Conservation (phyloP, 371 early-diverging fungal species). For the Apophysomyces ossiformis region DNA sequence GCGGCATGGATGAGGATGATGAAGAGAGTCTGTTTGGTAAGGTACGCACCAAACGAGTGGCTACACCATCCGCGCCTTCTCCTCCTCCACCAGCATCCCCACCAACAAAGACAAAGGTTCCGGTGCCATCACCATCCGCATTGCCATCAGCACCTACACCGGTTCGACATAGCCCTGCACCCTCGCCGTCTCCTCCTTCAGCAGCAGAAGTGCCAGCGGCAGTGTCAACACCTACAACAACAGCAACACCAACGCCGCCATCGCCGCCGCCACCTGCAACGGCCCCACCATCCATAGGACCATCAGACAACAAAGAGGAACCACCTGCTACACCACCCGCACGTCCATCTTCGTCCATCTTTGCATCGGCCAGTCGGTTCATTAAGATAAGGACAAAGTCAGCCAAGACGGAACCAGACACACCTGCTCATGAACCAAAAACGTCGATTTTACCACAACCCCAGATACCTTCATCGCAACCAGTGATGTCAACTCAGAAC, state of each 20-base stretch:
- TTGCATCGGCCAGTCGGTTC: conserved; percentile 23
- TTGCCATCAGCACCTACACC: background rate
- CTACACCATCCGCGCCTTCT: conserved; percentile 17
- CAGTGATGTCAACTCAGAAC: background rate
- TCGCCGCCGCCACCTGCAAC: conserved; percentile 6
- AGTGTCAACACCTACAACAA: conserved; percentile 4
- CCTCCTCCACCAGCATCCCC: conserved; percentile 13
- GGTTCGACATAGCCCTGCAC: background rate
- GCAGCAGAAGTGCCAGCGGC: background rate
- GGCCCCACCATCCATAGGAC: conserved; percentile 10
- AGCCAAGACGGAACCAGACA: conserved; percentile 8
- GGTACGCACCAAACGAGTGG: conserved; percentile 13
- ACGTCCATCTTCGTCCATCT: conserved; percentile 23
- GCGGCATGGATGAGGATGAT: conserved; percentile 20
- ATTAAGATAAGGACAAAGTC: conserved; percentile 14
- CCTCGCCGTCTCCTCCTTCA: conserved; percentile 1
- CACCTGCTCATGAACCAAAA: conserved; percentile 4
- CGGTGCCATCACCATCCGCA: background rate
- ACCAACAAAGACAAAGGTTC: background rate
- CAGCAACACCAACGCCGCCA: background rate
- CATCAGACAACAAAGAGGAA: background rate
- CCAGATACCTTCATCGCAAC: conserved; percentile 6
- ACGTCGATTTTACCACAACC: conserved; percentile 10
- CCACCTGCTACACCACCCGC: conserved; percentile 19
- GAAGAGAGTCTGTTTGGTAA: conserved; percentile 37